These are phyloP conservation scores for Lactifluus hygrophoroides DNA, from an alignment of 768 basidiomycete genomes.

Conservation along the genomic window DNA sequence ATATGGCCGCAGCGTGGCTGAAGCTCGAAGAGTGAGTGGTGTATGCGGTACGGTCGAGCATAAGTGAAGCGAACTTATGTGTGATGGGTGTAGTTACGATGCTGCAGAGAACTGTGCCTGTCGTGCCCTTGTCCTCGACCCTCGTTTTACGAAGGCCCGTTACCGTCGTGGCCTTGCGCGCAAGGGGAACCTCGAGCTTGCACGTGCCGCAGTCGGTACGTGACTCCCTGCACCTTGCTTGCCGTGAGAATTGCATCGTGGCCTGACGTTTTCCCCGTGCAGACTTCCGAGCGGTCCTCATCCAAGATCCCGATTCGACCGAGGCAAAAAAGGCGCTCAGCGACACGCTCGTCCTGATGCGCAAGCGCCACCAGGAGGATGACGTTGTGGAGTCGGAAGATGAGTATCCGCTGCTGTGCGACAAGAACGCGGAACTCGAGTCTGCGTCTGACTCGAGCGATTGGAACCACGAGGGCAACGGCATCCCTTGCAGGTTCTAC, in stretches of 20 bases:
- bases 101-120: neutral
- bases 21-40: constrained; percentile 29
- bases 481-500: constrained; percentile 46
- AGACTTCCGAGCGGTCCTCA: constrained; percentile 27
- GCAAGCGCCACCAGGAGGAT: neutral
- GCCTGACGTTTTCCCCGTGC: neutral
- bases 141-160: constrained; percentile 28
- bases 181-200: constrained; percentile 23
- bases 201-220: constrained; percentile 24
- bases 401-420: constrained; percentile 21
- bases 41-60: neutral
- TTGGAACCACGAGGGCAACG: constrained; percentile 42
- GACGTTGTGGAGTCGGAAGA: constrained; percentile 14
- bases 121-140: constrained; percentile 21
- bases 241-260: neutral
- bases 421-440: constrained; percentile 31
- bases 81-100: neutral
- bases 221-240: neutral
- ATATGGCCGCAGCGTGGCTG: constrained; percentile 36
- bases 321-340: constrained; percentile 21
- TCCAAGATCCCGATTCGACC: constrained; percentile 24
- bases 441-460: constrained; percentile 48
- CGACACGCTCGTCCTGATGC: neutral
- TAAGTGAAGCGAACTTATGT: neutral
- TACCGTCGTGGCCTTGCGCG: constrained; percentile 31